Conservation (phyloP, 2,329 filamentous ascomycete genomes). For the Hyphodiscus sp. region DNA sequence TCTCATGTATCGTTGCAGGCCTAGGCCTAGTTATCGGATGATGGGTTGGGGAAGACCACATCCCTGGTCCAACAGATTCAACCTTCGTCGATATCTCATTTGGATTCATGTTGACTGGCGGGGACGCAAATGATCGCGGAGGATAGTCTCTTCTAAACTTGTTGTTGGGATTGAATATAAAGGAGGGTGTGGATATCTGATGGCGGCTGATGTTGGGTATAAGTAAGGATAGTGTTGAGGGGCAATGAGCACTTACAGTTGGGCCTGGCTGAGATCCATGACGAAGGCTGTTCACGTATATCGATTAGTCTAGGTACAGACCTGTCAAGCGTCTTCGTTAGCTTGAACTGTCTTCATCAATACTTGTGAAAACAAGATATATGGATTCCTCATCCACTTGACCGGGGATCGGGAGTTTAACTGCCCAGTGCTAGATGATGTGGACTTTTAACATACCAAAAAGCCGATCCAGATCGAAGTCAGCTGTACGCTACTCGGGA, state of each 20-base stretch:
- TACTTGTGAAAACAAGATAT: conserved; percentile 15
- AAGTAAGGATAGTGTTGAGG: conserved; percentile 30
- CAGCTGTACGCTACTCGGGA: conserved; percentile 32
- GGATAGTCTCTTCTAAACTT: conserved; percentile 41
- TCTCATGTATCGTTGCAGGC: conserved; percentile 53
- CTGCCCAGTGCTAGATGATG: conserved; percentile 7
- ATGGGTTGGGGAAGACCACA: conserved; percentile 52
- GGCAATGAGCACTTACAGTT: conserved; percentile 40
- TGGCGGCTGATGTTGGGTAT: conserved; percentile 38
- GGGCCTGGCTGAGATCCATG: conserved; percentile 47
- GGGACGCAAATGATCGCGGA: conserved; percentile 33
- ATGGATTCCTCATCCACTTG: conserved; percentile 19
- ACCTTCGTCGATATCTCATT: conserved; percentile 42
- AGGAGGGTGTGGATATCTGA: conserved; percentile 43
- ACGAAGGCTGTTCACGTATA: conserved; percentile 27
- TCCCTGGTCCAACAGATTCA: conserved; percentile 41
- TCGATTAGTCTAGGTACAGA: conserved; percentile 18
- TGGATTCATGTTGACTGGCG: conserved; percentile 44
- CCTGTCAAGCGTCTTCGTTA: conserved; percentile 26
- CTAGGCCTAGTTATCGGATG: conserved; percentile 40
- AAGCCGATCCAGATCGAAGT: conserved; percentile 17
- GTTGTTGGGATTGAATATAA: conserved; percentile 43
- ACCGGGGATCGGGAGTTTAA: conserved; percentile 14
- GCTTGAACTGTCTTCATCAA: conserved; percentile 22
- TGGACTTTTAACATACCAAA: conserved; percentile 25